Evolutionary conservation across 2,329 filamentous ascomycete species (phyloP).

Genomic region (Colletotrichum nymphaeae): DNA sequence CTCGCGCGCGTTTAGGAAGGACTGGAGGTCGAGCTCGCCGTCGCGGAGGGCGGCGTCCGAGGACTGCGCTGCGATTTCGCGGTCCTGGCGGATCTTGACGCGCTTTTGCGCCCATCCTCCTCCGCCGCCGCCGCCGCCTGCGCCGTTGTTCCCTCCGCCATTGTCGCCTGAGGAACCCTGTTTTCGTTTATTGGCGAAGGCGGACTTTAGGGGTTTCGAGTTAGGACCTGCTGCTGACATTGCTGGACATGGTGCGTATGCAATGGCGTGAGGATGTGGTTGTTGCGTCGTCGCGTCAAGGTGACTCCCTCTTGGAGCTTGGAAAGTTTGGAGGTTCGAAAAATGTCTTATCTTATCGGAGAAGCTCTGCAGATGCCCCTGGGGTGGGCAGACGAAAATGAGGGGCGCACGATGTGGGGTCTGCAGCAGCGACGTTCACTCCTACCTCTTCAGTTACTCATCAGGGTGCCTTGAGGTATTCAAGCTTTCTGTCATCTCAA

Average conservation of each 20-base stretch:
- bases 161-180: constrained; percentile 36
- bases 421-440: neutral
- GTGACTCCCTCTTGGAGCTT: neutral
- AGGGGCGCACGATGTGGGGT: constrained; percentile 4
- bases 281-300: constrained; percentile 22
- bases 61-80: constrained; percentile 62
- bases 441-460: neutral
- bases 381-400: neutral
- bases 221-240: constrained; percentile 32
- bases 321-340: constrained; percentile 13
- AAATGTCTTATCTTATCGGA: constrained; percentile 35
- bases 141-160: constrained; percentile 30
- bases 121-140: constrained; percentile 22
- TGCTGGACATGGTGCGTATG: constrained; percentile 17
- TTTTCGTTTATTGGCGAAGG: constrained; percentile 43
- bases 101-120: constrained; percentile 52
- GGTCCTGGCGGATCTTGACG: constrained; percentile 57
- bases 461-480: neutral
- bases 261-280: neutral
- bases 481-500: too few relatives aligned
- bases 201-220: constrained; percentile 24
- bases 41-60: constrained; percentile 66
- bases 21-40: constrained; percentile 86
- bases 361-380: neutral
- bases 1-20: constrained; percentile 86